A percentile compares a stretch with the other conserved stretches of the same genome.
These are phyloP conservation scores for Malus asiatica DNA, from an alignment of 306 rosid genomes.

Conservation along the genomic window DNA sequence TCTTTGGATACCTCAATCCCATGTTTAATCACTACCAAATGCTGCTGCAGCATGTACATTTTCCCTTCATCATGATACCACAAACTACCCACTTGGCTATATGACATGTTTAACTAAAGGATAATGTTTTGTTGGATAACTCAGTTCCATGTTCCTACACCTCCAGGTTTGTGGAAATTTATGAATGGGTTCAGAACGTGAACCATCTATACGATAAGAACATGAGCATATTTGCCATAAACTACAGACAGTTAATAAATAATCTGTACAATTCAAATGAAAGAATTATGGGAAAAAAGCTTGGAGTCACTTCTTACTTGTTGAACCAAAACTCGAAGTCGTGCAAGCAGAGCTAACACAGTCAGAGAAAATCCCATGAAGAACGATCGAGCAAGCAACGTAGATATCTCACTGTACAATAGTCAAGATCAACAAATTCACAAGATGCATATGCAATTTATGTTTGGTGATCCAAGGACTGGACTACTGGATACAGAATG, in stretches of 20 bases:
- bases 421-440: constrained; percentile 45
- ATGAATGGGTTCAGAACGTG: neutral
- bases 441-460: neutral
- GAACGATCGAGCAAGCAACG: constrained; percentile 66
- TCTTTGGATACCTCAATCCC: neutral
- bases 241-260: neutral
- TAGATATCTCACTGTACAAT: constrained; percentile 57
- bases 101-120: neutral
- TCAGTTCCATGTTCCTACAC: neutral
- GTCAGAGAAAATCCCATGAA: constrained; percentile 68
- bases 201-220: neutral
- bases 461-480: neutral
- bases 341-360: constrained; percentile 72
- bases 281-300: neutral
- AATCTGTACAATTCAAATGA: neutral
- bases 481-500: neutral
- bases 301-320: constrained; percentile 40
- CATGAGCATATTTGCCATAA: neutral
- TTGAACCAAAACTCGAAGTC: constrained; percentile 73
- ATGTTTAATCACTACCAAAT: neutral
- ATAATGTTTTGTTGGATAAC: neutral
- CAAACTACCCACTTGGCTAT: neutral
- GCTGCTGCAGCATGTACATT: neutral
- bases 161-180: neutral
- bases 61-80: neutral